Evolutionary conservation across 106 monocot species (phyloP), one percentile per base, ranked within the genome.

Genomic region (Apostasia ramifera): DNA sequence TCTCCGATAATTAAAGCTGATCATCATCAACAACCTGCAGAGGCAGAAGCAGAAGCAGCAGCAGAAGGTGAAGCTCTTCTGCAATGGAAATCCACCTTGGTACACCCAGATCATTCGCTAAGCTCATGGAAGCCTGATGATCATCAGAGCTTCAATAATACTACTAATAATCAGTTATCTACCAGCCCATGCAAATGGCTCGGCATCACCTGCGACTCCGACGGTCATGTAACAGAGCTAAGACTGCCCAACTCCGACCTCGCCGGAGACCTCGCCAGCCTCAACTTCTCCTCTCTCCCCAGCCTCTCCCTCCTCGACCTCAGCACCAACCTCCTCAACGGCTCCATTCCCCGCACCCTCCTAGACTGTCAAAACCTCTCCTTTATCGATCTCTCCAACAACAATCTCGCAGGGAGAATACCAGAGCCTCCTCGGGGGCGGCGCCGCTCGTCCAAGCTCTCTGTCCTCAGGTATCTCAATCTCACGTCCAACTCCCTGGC

Each of bases 331-430:
- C 11, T 26, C 52, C 13, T 70, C 43, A 15, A 70, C 26, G 70
- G 57, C 13, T 7, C 57, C 46, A 15, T 70, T 7, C 69, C 55
- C 45, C 52, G 38, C 9, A 70, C 11, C 43, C 43, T 70, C 13
- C 56, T 5, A 3, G 3, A 4, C 44, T 70, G 6, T 57, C 80
- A 6, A 73, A 73, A 39, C 72, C 63, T 88, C 44, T 46, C 68
- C 48, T 73, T 82, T 13, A 73, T 88, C 41, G 68, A 76, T 42
- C 61, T 88, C 44, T 70, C 44, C 73, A 71, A 81, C 73, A 88
- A 85, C 77, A 75, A 70, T n/a, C 43, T 69, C 1, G 40, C 2
- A 10, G 55, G 69, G 39, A n/a, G 43, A 13, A 69, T 69, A 13
- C 69, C 69, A 26, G 10, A 44, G 15, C 11, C 47, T 26, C 1